phyloP scores from a whole-genome alignment of 768 basidiomycete species.

The Leccinellum luteum region DNA sequence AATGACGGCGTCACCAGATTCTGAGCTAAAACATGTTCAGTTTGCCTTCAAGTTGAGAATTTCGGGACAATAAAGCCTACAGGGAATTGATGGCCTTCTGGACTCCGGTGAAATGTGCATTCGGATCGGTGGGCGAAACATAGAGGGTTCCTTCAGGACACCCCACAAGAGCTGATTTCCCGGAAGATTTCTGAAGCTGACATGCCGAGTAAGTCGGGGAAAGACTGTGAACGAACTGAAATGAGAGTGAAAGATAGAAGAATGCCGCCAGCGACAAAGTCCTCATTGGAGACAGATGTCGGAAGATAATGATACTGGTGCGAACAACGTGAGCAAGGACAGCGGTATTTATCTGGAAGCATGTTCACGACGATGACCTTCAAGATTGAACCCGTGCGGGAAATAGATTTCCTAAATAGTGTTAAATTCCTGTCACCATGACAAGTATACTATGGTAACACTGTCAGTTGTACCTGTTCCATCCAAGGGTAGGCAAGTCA shows the following conservation, averaged over 20 bases:
- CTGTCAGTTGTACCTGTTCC: not conserved
- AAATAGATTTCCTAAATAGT: not conserved
- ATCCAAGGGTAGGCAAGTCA: not conserved
- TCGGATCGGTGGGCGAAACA: constrained; percentile 48
- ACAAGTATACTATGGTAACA: not conserved
- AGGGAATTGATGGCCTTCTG: constrained; percentile 58
- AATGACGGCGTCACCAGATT: not conserved
- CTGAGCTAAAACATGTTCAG: not conserved
- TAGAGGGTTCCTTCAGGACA: constrained; percentile 61
- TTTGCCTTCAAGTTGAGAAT: not conserved
- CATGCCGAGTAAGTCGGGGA: constrained; percentile 49
- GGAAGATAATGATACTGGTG: not conserved
- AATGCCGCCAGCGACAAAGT: constrained; percentile 1
- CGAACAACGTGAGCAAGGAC: not conserved
- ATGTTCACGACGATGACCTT: not conserved
- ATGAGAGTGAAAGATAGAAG: constrained; percentile 3
- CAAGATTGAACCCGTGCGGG: too few relatives aligned
- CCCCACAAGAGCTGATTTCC: constrained; percentile 43
- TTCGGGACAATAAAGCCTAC: constrained; percentile 33
- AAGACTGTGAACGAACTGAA: constrained; percentile 27
- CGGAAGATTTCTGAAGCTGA: constrained; percentile 47
- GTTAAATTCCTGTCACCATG: not conserved
- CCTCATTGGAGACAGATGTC: constrained; percentile 5
- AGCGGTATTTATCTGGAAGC: not conserved
- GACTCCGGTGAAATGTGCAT: constrained; percentile 46